These are phyloP conservation scores for Thalassiosira hispida DNA, from an alignment of 352 stramenopile genomes.

Conservation along the genomic window DNA sequence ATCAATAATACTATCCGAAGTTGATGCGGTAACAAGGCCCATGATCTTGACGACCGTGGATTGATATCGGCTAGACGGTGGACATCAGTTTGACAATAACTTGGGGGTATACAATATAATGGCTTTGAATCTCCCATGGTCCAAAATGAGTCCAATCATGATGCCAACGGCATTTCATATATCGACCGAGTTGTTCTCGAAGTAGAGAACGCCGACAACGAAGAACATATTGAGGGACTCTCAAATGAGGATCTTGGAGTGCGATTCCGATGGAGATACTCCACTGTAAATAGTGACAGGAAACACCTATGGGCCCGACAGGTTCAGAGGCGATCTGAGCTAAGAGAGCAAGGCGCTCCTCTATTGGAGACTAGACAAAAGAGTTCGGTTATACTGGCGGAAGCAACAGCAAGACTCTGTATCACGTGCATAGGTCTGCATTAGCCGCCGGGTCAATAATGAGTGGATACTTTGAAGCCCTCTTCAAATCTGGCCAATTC, in stretches of 20 bases:
- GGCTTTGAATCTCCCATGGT: no score
- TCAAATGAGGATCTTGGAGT: neutral
- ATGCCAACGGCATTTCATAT: neutral
- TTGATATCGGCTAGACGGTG: no score
- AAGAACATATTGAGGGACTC: neutral
- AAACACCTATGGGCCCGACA: neutral
- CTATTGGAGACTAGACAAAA: slow-evolving; percentile 35
- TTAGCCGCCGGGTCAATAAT: slow-evolving; percentile 22
- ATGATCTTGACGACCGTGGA: no score
- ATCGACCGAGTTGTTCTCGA: neutral
- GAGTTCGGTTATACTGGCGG: neutral
- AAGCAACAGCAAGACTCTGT: neutral
- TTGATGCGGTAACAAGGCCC: no score
- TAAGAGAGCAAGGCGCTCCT: slow-evolving; percentile 24
- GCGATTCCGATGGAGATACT: neutral
- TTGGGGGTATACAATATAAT: no score
- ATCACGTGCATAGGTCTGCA: slow-evolving; percentile 24
- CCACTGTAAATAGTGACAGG: neutral
- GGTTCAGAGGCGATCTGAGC: slow-evolving; percentile 7
- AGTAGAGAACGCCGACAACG: neutral
- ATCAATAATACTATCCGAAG: no score
- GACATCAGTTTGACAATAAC: no score
- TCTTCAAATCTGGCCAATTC: slow-evolving; percentile 23
- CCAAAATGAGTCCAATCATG: no score
- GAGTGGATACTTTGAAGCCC: slow-evolving; percentile 32